Evolutionary conservation across 257 asterid genomes (phyloP), one percentile per base, ranked within the genome.

Genomic region (Galeopsis tetrahit): DNA sequence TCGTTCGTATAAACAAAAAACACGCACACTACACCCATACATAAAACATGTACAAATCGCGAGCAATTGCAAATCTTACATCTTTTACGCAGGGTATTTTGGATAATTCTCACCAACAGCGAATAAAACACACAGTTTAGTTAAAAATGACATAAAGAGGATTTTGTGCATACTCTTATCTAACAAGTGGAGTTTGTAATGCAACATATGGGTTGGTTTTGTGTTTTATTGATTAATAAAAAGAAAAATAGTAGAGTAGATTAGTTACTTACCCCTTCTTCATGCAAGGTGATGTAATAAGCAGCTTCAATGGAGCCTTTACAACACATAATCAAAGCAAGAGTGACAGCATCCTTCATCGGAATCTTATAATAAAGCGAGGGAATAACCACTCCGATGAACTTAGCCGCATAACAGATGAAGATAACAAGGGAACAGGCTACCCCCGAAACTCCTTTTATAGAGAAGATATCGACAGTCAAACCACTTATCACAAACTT

Each of bases 271-370:
- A 86, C 93, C 85, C 84, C 84, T 10, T 80, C 78, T 48, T 82
- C 89, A 63, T 34, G 75, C 78, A 87, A 8, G 44, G 70, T 66
- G 67, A 85, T 75, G 53, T 80, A 89, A 1, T 74, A 59, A 31
- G 84, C 64, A 46, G 80, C 80, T 72, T 90, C 96, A 8, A 87
- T 64, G 34, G 82, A 78, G 39, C 96, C 96, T 68, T 73, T 88
- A 69, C 92, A 78, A 42, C 90, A 83, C 90, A 87, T 80, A 51
- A 90, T 69, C 32, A 87, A 84, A 72, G 84, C 77, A 35, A 87
- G 87, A 60, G 84, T n/a, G 1, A 80, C 11, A 2, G 92, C 87
- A n/a, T 87, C 92, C 68, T 61, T 57, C 0, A 73, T 55, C 0
- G 89, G 83, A 8, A 84, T 28, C 32, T 73, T 57, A 10, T 74